A percentile compares a stretch with the other conserved stretches of the same genome.
phyloP scores from a whole-genome alignment of 1,284 basidiomycete genomes.

The Xerocomus minutiporus region DNA sequence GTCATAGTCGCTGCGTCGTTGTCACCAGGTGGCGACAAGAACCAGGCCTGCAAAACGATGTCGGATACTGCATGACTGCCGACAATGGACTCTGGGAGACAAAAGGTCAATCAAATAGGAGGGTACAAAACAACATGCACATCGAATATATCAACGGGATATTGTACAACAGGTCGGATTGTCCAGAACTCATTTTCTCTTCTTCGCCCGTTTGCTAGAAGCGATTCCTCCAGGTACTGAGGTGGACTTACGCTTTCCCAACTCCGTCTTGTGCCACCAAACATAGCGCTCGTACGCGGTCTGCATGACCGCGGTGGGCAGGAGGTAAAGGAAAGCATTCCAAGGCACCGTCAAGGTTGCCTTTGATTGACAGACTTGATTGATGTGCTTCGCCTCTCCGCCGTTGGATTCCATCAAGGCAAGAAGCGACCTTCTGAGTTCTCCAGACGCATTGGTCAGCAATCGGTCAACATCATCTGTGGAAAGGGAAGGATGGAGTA shows the following conservation, averaged over 20 bases:
- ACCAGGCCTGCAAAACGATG: too few species aligned
- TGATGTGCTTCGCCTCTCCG: background rate
- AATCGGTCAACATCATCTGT: background rate
- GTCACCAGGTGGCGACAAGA: too few species aligned
- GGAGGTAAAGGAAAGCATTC: background rate
- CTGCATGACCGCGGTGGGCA: background rate
- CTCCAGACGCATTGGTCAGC: background rate
- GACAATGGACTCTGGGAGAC: too few species aligned
- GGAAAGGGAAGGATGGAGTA: background rate
- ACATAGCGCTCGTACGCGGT: background rate
- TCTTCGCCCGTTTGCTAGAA: background rate
- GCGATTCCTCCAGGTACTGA: background rate
- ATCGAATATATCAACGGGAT: too few species aligned
- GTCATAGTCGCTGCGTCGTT: too few species aligned
- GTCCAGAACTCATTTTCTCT: background rate
- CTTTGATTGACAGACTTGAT: background rate
- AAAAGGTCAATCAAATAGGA: too few species aligned
- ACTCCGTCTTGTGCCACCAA: background rate
- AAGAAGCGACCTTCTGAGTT: background rate
- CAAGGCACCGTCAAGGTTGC: background rate
- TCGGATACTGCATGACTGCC: too few species aligned
- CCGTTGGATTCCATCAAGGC: background rate
- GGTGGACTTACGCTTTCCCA: background rate
- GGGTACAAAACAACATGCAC: too few species aligned
- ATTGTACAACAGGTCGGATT: too few species aligned